Base-by-base conservation (phyloP, 2,329 filamentous ascomycete genomes). In the Ophiostoma australiae region DNA sequence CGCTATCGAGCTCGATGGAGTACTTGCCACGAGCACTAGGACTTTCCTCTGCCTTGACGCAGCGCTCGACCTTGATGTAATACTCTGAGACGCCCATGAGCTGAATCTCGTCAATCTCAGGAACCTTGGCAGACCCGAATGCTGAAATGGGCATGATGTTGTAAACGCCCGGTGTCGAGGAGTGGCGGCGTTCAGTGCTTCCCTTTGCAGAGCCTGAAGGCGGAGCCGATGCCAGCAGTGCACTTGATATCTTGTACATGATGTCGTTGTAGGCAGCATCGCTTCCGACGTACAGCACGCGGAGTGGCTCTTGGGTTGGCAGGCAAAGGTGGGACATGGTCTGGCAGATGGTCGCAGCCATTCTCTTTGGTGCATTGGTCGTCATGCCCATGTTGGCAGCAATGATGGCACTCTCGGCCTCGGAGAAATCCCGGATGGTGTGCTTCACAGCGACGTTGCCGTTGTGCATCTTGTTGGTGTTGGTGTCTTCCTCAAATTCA, bases 31-130 rank as follows among this genome's bases (percentile, higher is more conserved):
- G 73, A 75, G 4, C 73, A 72, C 4, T 63, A 5, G 27, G 27
- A 17, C 1, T 76, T 44, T 78, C 78, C 41, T 77, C 75, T n/a
- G 82, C 84, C 8, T 76, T 77, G 15, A 78, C 79, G 73, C 84
- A 85, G 37, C 82, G 80, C 70, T 85, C 83, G 5, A 85, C 82
- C 73, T 82, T 82, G 78, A 85, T 84, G 72, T 85, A 83, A 72
- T 81, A 82, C 15, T 80, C 81, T 41, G 83, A 84, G 8, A 82
- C 84, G 70, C 84, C 82, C 78, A 85, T 83, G 68, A 85, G 80
- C 75, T 85, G 83, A 27, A 85, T 82, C 71, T 85, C 83, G 72
- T 75, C 74, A 31, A 75, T 73, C 58, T 75, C 72, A 1, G 83
- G 83, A 17, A 80, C 79, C 63, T 79, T 78, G 65, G 79, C 76